Evolutionary conservation across 345 rosid genomes (phyloP).

Genomic region (Citrus sp.): DNA sequence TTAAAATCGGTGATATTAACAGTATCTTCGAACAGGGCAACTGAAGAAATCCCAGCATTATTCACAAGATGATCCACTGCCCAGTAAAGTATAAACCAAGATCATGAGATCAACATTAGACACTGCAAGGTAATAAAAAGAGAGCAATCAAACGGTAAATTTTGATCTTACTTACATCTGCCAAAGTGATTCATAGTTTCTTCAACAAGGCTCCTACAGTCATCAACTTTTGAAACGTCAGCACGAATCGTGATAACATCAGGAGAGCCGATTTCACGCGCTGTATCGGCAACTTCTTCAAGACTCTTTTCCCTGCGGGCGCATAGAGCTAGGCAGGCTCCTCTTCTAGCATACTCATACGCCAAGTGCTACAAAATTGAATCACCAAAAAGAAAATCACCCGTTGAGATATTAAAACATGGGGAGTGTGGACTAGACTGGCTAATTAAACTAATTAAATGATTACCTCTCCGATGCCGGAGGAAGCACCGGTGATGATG

Average conservation of each 20-base stretch:
- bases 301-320: slow-evolving; percentile 42
- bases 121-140: neutral
- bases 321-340: slow-evolving; percentile 48
- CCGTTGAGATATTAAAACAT: neutral
- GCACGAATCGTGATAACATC: slow-evolving; percentile 39
- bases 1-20: slow-evolving; percentile 28
- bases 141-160: neutral
- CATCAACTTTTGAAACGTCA: slow-evolving; percentile 50
- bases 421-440: neutral
- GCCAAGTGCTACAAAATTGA: slow-evolving; percentile 44
- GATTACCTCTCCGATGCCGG: slow-evolving; percentile 67
- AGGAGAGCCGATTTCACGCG: slow-evolving; percentile 47
- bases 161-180: slow-evolving; percentile 42
- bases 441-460: neutral
- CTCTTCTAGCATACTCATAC: slow-evolving; percentile 51
- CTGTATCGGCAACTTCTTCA: slow-evolving; percentile 43
- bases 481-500: slow-evolving; percentile 65
- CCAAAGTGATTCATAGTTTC: slow-evolving; percentile 45
- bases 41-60: slow-evolving; percentile 37
- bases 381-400: neutral
- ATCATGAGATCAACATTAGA: neutral
- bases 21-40: slow-evolving; percentile 43
- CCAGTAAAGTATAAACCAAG: neutral
- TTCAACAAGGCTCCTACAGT: slow-evolving; percentile 42
- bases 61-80: slow-evolving; percentile 54